These are phyloP conservation scores for Colletotrichum sp. DNA, from an alignment of 2,329 filamentous ascomycete genomes.

Conservation along the genomic window DNA sequence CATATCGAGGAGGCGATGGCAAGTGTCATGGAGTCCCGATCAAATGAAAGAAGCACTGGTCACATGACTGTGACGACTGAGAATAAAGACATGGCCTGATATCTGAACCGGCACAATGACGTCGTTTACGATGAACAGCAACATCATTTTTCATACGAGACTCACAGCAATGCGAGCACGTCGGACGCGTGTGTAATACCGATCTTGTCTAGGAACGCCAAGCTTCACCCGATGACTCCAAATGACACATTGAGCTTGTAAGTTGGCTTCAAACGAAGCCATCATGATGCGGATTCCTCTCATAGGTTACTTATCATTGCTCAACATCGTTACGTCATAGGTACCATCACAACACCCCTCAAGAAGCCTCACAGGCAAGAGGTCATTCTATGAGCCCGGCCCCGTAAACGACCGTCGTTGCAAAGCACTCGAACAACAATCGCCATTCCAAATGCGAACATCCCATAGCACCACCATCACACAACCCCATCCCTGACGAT, in stretches of 20 bases:
- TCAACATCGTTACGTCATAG: neutral
- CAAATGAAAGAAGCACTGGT: neutral
- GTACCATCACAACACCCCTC: neutral
- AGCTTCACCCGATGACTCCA: neutral
- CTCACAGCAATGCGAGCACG: neutral
- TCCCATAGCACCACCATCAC: neutral
- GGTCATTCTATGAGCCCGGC: neutral
- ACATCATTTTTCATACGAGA: neutral
- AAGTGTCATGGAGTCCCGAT: neutral
- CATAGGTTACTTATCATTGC: neutral
- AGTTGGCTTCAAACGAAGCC: neutral
- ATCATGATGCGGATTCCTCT: neutral
- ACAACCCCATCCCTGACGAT: neutral
- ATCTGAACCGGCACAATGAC: neutral
- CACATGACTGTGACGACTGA: neutral
- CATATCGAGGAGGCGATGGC: neutral
- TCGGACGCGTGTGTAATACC: neutral
- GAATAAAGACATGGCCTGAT: neutral
- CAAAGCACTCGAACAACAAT: neutral
- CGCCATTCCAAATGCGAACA: neutral
- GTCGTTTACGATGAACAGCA: neutral
- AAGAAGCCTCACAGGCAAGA: neutral
- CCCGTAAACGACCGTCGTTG: neutral
- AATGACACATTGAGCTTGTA: neutral
- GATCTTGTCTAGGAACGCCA: neutral